Base-by-base conservation (phyloP, 2,329 filamentous ascomycete genomes). In the Penicillium crustosum region DNA sequence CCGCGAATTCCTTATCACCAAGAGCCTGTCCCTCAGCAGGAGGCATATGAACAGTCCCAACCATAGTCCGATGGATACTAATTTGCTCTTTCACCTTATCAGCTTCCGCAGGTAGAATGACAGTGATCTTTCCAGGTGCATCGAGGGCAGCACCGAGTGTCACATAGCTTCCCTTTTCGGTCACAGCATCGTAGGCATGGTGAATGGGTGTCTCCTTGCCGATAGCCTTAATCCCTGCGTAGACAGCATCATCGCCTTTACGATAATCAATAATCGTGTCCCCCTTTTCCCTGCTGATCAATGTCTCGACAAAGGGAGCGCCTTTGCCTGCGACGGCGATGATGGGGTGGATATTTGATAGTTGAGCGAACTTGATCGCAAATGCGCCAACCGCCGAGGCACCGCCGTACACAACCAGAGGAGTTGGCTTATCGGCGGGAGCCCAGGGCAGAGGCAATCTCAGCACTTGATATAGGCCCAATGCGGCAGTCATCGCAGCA, bases 211-310 rank as follows among this genome's bases (percentile, higher is more conserved):
- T 77, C 13, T 73, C 64, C 2, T 76, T 77, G 6, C 65, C 59
- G 1, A 63, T 65, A 0, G 65, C 63, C 9, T 72, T 72, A 43
- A 77, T 70, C 15, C 80, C 73, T 2, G 78, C 78, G 15, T 85
- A 74, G 6, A 86, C 75, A 2, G 78, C 77, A 0, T 82, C 81
- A 53, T 83, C 77, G 10, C 85, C 85, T 0, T 76, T 68, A 27
- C 86, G 82, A 70, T 88, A 87, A 73, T 88, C 85, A 57, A 88
- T 68, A 23, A 88, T 73, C 0, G 75, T 72, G 65, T 88, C 85
- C 39, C 85, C 84, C 65, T 82, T 83, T 51, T 68, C 70, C 10
- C 69, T 68, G 65, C 85, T 81, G 54, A 87, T 78, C 33, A 86
- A 71, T 0, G 65, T 70, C 67, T 82, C 75, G 4, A 87, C 83